Evolutionary conservation across 768 basidiomycete genomes (phyloP).

Genomic region (Boletus rubescentipes): DNA sequence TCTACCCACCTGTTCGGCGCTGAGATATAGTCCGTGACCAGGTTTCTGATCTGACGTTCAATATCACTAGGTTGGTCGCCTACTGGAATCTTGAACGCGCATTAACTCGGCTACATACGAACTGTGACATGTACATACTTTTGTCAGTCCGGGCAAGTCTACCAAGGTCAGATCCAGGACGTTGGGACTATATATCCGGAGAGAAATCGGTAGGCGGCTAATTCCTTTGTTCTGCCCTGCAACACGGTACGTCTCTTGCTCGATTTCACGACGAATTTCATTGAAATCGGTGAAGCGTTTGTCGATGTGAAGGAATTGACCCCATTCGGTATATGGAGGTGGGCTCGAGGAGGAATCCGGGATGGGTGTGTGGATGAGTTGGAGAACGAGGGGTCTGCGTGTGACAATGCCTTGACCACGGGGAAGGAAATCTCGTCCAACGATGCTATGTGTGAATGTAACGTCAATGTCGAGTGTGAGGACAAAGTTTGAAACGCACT

Average conservation of each 20-base stretch:
- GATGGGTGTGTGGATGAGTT: slow-evolving; percentile 88
- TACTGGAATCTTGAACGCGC: slow-evolving; percentile 71
- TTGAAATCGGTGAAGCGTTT: slow-evolving; percentile 95
- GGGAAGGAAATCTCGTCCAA: slow-evolving; percentile 89
- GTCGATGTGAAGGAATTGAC: slow-evolving; percentile 95
- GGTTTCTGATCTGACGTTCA: slow-evolving; percentile 90
- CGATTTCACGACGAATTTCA: slow-evolving; percentile 95
- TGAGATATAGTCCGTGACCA: slow-evolving; percentile 95
- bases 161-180: slow-evolving; percentile 96
- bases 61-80: slow-evolving; percentile 98
- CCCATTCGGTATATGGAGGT: slow-evolving; percentile 76
- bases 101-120: background rate
- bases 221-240: slow-evolving; percentile 99
- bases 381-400: slow-evolving; percentile 90
- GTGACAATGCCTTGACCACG: slow-evolving; percentile 95
- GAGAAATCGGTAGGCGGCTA: slow-evolving; percentile 91
- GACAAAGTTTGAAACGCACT: slow-evolving; percentile 50
- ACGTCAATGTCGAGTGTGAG: background rate
- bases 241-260: slow-evolving; percentile 95
- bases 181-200: slow-evolving; percentile 93
- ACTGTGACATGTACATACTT: slow-evolving; percentile 52
- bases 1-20: slow-evolving; percentile 85
- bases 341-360: slow-evolving; percentile 47
- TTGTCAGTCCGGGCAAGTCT: slow-evolving; percentile 95
- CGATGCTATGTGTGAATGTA: slow-evolving; percentile 57